phyloP scores from a whole-genome alignment of 352 stramenopile species.

The Pythium phragmiticola region DNA sequence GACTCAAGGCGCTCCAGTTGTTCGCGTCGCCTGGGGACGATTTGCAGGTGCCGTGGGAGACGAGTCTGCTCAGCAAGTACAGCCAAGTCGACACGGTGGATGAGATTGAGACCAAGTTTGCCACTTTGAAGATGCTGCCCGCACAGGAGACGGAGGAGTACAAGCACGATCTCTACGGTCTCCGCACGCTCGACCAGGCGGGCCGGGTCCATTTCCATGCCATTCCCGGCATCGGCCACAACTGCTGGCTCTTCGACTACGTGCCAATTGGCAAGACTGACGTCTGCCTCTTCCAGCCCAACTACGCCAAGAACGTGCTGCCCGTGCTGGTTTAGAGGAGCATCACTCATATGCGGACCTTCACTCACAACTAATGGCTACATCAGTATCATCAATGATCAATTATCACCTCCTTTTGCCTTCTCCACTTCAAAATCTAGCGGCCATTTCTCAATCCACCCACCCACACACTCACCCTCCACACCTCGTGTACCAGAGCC shows the following conservation, averaged over 20 bases:
- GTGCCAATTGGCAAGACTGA: constrained; percentile 8
- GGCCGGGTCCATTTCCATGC: constrained; percentile 28
- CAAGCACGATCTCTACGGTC: constrained; percentile 36
- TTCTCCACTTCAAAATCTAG: background rate
- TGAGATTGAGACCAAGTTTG: constrained; percentile 33
- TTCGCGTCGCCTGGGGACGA: constrained; percentile 36
- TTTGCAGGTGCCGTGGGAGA: constrained; percentile 39
- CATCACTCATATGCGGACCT: background rate
- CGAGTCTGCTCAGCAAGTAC: constrained; percentile 34
- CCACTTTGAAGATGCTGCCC: constrained; percentile 30
- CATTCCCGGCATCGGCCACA: constrained; percentile 28
- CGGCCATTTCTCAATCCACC: too few relatives aligned
- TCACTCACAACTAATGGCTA: background rate
- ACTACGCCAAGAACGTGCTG: background rate
- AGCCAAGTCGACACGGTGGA: constrained; percentile 28
- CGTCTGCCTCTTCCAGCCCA: constrained; percentile 25
- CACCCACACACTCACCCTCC: too few relatives aligned
- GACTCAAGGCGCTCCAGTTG: constrained; percentile 31
- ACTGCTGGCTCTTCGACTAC: constrained; percentile 35
- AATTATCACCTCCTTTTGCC: background rate
- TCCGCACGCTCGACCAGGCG: constrained; percentile 30
- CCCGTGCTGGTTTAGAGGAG: background rate
- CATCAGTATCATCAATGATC: background rate
- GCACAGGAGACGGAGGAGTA: constrained; percentile 42
- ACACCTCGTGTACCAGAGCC: too few relatives aligned